Conservation (phyloP, 257 asterid genomes). For the Rubia yunnanensis region DNA sequence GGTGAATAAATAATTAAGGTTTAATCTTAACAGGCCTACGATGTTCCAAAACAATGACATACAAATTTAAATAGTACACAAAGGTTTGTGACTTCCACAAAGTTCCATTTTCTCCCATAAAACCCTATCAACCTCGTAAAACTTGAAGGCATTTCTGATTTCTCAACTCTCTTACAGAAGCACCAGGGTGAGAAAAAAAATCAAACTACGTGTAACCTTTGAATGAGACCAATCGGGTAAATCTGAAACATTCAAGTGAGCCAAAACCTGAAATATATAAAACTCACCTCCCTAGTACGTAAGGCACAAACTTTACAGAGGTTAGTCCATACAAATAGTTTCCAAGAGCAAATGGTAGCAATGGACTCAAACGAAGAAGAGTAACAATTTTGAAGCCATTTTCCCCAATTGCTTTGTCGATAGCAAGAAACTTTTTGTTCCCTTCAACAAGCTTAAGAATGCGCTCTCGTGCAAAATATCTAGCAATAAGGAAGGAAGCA, state of each 20-base stretch:
- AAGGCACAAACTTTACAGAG: conserved; percentile 86
- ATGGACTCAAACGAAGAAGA: conserved; percentile 96
- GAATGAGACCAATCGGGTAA: not conserved
- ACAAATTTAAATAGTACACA: not conserved
- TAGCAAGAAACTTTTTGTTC: conserved; percentile 87
- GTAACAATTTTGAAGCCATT: conserved; percentile 90
- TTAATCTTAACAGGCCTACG: not conserved
- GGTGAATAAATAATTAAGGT: not conserved
- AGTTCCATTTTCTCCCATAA: not conserved
- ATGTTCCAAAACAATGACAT: not conserved
- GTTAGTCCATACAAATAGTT: conserved; percentile 94
- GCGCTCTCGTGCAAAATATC: conserved; percentile 97
- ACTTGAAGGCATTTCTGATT: not conserved
- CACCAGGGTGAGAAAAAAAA: not conserved
- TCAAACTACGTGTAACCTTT: not conserved
- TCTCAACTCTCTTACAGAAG: not conserved
- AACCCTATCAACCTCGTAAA: not conserved
- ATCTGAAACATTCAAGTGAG: not conserved
- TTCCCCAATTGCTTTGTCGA: conserved; percentile 95
- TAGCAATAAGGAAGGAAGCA: conserved; percentile 81
- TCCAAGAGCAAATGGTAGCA: conserved; percentile 95
- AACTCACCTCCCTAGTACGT: conserved; percentile 82
- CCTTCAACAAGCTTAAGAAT: conserved; percentile 95
- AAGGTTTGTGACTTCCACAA: not conserved
- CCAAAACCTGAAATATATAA: not conserved